Percentiles rank a stretch among this genome's conserved stretches.
Conservation (phyloP, 768 basidiomycete genomes). For the Hygrocybe punicea region DNA sequence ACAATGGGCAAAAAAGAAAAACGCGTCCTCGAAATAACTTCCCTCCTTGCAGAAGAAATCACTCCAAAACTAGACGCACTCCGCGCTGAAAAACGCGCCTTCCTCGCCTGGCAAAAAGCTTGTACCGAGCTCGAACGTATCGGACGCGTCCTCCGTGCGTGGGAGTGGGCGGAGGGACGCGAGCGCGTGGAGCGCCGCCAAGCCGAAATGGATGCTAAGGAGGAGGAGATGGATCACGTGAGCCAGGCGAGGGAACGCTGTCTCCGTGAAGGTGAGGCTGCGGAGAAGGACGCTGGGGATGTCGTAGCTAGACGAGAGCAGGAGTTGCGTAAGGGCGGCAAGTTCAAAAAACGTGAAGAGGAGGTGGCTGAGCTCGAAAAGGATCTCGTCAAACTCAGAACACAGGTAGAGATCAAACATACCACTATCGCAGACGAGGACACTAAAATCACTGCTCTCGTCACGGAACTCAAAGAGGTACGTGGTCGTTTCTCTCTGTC, state of each 20-base stretch:
- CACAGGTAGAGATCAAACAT: constrained; percentile 81
- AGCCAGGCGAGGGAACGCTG: constrained; percentile 51
- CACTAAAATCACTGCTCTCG: constrained; percentile 48
- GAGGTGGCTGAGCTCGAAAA: constrained; percentile 75
- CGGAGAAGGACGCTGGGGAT: constrained; percentile 62
- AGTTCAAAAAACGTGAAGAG: constrained; percentile 80
- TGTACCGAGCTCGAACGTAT: constrained; percentile 84
- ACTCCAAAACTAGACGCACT: constrained; percentile 91
- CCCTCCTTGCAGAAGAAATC: constrained; percentile 83
- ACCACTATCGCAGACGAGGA: constrained; percentile 78
- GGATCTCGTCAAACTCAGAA: constrained; percentile 73
- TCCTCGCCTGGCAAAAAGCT: constrained; percentile 86
- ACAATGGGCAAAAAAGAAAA: constrained; percentile 98
- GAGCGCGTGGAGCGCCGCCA: constrained; percentile 54
- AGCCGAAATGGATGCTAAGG: constrained; percentile 49
- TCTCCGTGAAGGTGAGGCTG: constrained; percentile 52
- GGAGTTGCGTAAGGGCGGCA: constrained; percentile 92
- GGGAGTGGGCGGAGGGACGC: constrained; percentile 75
- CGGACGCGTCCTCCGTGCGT: constrained; percentile 76
- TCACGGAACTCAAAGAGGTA: constrained; percentile 61
- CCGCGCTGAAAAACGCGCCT: constrained; percentile 83
- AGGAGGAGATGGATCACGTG: constrained; percentile 45
- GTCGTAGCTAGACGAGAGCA: constrained; percentile 77
- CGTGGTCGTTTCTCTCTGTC: constrained; percentile 16
- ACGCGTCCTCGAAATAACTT: constrained; percentile 83